Conservation (phyloP, 2,329 filamentous ascomycete species). For the Pseudocercospora eumusae region DNA sequence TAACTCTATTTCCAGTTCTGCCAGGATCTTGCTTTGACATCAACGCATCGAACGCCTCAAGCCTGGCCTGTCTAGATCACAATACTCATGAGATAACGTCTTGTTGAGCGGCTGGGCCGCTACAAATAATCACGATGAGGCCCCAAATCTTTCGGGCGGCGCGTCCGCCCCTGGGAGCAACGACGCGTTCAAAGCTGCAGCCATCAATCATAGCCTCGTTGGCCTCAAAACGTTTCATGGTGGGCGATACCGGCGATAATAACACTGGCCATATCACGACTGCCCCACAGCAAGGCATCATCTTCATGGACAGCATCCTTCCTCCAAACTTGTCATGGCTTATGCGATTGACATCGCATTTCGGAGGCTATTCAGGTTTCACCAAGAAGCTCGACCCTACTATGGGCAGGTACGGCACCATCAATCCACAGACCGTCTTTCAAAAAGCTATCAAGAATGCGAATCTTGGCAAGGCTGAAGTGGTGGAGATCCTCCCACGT, state of each 20-base stretch:
- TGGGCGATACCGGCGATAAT: constrained; percentile 44
- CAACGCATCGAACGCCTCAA: neutral
- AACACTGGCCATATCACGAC: constrained; percentile 81
- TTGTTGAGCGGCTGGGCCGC: constrained; percentile 1
- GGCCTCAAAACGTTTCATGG: constrained; percentile 20
- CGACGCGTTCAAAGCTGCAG: neutral
- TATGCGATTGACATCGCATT: constrained; percentile 54
- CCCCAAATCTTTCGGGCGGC: constrained; percentile 8
- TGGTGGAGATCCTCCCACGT: constrained; percentile 79
- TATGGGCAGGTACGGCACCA: constrained; percentile 44
- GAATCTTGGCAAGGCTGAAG: constrained; percentile 53
- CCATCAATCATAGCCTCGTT: constrained; percentile 3
- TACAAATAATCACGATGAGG: neutral
- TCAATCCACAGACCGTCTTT: constrained; percentile 59
- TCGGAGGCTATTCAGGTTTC: constrained; percentile 34
- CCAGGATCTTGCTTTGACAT: neutral
- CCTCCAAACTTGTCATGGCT: constrained; percentile 73
- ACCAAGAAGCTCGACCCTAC: constrained; percentile 19
- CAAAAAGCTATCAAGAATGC: constrained; percentile 43
- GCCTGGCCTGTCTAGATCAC: neutral
- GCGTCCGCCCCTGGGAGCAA: constrained; percentile 10
- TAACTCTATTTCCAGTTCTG: neutral
- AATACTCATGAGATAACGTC: neutral
- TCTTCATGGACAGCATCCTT: constrained; percentile 92
- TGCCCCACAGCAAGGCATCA: constrained; percentile 72